Evolutionary conservation across 2,329 filamentous ascomycete genomes (phyloP).

Genomic region (Monosporascus ibericus): DNA sequence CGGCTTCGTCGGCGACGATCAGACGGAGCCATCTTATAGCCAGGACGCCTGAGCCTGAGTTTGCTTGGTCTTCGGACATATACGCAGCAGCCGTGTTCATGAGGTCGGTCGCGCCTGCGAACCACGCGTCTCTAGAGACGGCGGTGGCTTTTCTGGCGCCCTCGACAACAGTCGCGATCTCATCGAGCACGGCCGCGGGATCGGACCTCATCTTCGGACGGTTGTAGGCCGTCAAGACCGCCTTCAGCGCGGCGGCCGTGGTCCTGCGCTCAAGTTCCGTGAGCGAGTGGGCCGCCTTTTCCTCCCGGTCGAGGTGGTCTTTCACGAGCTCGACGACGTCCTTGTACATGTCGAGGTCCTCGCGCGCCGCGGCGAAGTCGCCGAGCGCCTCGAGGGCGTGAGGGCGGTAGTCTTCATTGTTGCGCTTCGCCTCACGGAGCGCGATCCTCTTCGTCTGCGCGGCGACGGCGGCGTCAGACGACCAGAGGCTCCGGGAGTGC

Average conservation of each 20-base stretch:
- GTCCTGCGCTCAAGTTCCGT: slow-evolving; percentile 38
- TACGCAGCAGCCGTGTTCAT: slow-evolving; percentile 28
- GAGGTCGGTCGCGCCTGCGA: slow-evolving; percentile 41
- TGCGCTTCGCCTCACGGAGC: slow-evolving; percentile 82
- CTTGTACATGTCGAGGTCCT: slow-evolving; percentile 63
- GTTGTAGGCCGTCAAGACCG: slow-evolving; percentile 44
- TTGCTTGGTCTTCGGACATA: slow-evolving; percentile 5
- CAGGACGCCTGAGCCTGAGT: slow-evolving; percentile 10
- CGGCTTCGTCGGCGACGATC: slow-evolving; percentile 39
- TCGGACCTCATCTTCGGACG: slow-evolving; percentile 30
- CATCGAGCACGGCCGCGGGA: slow-evolving; percentile 31
- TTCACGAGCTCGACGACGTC: slow-evolving; percentile 60
- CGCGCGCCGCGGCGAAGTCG: slow-evolving; percentile 60
- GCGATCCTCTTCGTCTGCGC: slow-evolving; percentile 73
- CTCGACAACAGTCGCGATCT: slow-evolving; percentile 33
- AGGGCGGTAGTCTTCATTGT: slow-evolving; percentile 77
- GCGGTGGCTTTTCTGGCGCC: slow-evolving; percentile 26
- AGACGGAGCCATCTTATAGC: slow-evolving; percentile 37
- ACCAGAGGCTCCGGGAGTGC: slow-evolving; percentile 54
- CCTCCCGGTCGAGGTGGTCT: slow-evolving; percentile 39
- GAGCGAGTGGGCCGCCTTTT: slow-evolving; percentile 19
- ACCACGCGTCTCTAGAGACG: slow-evolving; percentile 47
- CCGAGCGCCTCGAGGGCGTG: slow-evolving; percentile 69
- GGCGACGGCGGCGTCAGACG: slow-evolving; percentile 44
- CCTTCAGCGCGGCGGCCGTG: slow-evolving; percentile 44